Percentiles rank a stretch among this genome's conserved stretches.
These are phyloP conservation scores for Iris macrosiphon DNA, from an alignment of 106 monocot species.

Conservation along the genomic window DNA sequence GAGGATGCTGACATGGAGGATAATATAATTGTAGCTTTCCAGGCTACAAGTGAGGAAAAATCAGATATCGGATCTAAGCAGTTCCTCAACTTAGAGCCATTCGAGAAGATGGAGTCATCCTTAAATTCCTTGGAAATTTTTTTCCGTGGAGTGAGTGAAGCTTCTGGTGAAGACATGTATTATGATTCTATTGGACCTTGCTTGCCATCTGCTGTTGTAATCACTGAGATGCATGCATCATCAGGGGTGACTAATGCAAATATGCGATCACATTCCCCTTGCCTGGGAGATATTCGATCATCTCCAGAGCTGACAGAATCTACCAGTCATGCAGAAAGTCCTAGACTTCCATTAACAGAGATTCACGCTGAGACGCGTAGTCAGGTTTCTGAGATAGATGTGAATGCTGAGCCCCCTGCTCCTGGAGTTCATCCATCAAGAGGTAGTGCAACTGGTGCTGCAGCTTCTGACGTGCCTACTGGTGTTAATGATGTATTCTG, in stretches of 20 bases:
- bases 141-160: conserved; percentile 46
- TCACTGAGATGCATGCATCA: conserved; percentile 40
- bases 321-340: conserved; percentile 34
- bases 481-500: conserved; percentile 79
- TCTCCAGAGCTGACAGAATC: conserved; percentile 38
- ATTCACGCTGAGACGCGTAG: conserved; percentile 11
- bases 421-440: conserved; percentile 23
- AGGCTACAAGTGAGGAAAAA: conserved; percentile 1
- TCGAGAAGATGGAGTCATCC: conserved; percentile 74
- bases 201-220: conserved; percentile 28
- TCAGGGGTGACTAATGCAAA: conserved; percentile 32
- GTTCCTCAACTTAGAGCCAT: conserved; percentile 39
- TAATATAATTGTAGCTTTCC: conserved; percentile 12
- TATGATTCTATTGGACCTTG: conserved; percentile 19
- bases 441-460: conserved; percentile 3
- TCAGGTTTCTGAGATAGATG: conserved; percentile 64
- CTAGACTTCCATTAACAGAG: conserved; percentile 24
- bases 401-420: conserved; percentile 52
- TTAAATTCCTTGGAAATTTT: conserved; percentile 67
- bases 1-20: conserved; percentile 30
- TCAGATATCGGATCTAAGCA: conserved; percentile 7
- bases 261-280: conserved; percentile 21
- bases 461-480: conserved; percentile 9
- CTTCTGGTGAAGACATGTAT: conserved; percentile 41
- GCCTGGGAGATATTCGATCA: conserved; percentile 21